Evolutionary conservation across 768 basidiomycete genomes (phyloP).

Genomic region (Serendipita sp.): DNA sequence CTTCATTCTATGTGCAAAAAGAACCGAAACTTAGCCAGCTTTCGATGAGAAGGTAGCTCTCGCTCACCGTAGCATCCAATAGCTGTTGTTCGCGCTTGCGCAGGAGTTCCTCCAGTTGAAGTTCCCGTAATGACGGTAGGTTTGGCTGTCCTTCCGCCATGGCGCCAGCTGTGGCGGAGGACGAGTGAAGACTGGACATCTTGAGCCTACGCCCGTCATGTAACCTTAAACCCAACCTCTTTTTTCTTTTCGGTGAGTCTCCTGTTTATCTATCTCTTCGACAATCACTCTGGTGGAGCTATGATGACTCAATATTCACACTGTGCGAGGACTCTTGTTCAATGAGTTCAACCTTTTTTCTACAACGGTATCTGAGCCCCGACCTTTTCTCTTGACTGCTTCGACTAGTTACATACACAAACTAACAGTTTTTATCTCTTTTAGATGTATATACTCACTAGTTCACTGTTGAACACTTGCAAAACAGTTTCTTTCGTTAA

Average conservation of each 20-base stretch:
- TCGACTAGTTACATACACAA: too few relatives aligned
- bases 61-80: conserved; percentile 43
- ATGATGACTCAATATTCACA: conserved; percentile 57
- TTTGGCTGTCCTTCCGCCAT: conserved; percentile 6
- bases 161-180: conserved; percentile 3
- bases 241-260: conserved; percentile 13
- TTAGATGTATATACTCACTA: too few relatives aligned
- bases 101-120: conserved; percentile 67
- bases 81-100: conserved; percentile 59
- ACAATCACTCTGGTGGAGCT: conserved; percentile 13
- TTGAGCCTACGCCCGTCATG: background rate
- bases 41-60: background rate
- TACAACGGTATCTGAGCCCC: conserved; percentile 77
- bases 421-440: too few relatives aligned
- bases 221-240: background rate
- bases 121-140: conserved; percentile 54
- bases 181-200: background rate
- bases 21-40: background rate
- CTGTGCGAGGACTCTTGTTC: conserved; percentile 42
- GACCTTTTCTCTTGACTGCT: conserved; percentile 7
- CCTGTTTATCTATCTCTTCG: background rate
- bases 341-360: conserved; percentile 35
- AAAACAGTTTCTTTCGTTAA: too few relatives aligned
- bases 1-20: conserved; percentile 41
- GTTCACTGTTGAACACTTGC: too few relatives aligned